Conservation (phyloP, 352 stramenopile species). For the Pythium inflatum region DNA sequence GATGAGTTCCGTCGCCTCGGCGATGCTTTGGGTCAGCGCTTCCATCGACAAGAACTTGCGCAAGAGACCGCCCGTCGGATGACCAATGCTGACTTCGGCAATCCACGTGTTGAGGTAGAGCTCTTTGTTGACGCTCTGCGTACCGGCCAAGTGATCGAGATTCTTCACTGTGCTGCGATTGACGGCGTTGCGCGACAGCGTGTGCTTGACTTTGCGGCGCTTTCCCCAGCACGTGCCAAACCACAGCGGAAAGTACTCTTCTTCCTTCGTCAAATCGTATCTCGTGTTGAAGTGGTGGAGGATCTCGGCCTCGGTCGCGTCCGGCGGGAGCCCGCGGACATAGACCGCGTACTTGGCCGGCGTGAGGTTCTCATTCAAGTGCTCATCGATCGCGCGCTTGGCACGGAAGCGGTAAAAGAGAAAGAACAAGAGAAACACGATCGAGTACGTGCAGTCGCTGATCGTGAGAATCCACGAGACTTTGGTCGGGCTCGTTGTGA, state of each 20-base stretch:
- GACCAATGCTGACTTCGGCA: constrained; percentile 81
- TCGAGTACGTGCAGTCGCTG: constrained; percentile 63
- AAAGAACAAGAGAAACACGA: constrained; percentile 72
- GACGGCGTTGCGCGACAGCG: constrained; percentile 40
- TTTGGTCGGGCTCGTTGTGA: constrained; percentile 54
- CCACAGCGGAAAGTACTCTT: constrained; percentile 66
- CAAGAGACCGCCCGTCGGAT: constrained; percentile 75
- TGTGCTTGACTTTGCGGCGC: constrained; percentile 52
- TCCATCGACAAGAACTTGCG: constrained; percentile 77
- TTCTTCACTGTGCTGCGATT: constrained; percentile 65
- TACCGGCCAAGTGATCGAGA: constrained; percentile 62
- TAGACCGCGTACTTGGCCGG: constrained; percentile 83
- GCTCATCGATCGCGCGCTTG: constrained; percentile 54
- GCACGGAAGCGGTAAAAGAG: constrained; percentile 54
- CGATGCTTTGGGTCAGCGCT: constrained; percentile 61
- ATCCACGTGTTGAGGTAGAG: constrained; percentile 88
- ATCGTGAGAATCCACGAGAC: constrained; percentile 80
- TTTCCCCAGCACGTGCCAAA: constrained; percentile 67
- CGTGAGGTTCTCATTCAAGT: constrained; percentile 79
- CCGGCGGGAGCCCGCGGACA: constrained; percentile 65
- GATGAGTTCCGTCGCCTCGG: constrained; percentile 57
- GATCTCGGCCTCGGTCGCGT: constrained; percentile 71
- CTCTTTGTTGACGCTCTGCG: constrained; percentile 44
- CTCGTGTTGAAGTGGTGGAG: constrained; percentile 73
- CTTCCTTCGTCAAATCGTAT: constrained; percentile 75